Percentiles rank a stretch among this genome's conserved stretches.
Conservation (phyloP, 2,329 filamentous ascomycete genomes). For the Bipolaris sorokiniana region DNA sequence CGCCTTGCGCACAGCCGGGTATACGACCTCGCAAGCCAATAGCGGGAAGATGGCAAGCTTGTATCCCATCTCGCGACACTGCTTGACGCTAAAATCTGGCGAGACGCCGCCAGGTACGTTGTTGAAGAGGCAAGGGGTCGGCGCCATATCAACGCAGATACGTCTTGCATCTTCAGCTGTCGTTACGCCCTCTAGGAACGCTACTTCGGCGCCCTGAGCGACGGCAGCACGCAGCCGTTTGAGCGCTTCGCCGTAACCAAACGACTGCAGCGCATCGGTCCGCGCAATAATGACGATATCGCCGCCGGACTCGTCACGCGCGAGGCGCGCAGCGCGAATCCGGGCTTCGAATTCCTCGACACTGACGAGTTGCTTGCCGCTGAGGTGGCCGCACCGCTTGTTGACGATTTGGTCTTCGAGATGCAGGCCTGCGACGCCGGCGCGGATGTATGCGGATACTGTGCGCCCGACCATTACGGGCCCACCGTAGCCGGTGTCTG, state of each 20-base stretch:
- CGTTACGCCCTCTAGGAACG: conserved; percentile 65
- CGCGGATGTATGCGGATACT: conserved; percentile 59
- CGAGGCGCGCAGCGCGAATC: conserved; percentile 62
- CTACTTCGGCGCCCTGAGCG: conserved; percentile 64
- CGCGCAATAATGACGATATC: conserved; percentile 71
- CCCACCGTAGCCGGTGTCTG: conserved; percentile 63
- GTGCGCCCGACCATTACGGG: conserved; percentile 58
- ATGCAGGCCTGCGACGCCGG: conserved; percentile 65
- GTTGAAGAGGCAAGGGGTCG: conserved; percentile 62
- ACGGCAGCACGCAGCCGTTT: conserved; percentile 58
- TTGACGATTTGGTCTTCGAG: conserved; percentile 68
- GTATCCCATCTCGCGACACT: conserved; percentile 64
- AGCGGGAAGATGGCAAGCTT: conserved; percentile 64
- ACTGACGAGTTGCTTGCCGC: conserved; percentile 65
- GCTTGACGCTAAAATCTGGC: conserved; percentile 59
- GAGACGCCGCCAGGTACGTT: conserved; percentile 64
- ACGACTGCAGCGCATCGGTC: conserved; percentile 65
- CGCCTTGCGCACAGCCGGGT: conserved; percentile 41
- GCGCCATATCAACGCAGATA: conserved; percentile 56
- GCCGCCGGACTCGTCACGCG: conserved; percentile 55
- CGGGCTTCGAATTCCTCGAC: conserved; percentile 59
- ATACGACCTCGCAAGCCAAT: conserved; percentile 41
- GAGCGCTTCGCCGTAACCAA: conserved; percentile 64
- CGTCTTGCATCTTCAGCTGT: conserved; percentile 57
- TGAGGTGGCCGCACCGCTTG: conserved; percentile 70